Conservation (phyloP, 768 basidiomycete genomes). For the Lyophyllum atratum region DNA sequence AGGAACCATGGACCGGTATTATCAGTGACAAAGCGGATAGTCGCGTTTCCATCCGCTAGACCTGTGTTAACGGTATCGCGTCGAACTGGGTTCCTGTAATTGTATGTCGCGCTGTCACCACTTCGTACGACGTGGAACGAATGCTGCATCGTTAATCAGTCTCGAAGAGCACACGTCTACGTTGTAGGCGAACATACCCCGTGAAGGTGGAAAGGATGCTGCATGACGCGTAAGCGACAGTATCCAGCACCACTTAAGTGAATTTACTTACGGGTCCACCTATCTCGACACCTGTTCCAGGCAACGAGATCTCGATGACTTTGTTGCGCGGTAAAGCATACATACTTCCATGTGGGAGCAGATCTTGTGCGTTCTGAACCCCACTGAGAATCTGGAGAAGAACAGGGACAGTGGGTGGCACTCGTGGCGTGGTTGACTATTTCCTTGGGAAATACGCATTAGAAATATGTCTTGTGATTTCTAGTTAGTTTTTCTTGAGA, state of each 20-base stretch:
- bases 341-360: constrained; percentile 38
- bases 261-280: constrained; percentile 35
- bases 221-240: background rate
- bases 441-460: too few species aligned
- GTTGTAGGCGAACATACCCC: constrained; percentile 30
- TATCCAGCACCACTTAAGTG: background rate
- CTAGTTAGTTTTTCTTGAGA: too few species aligned
- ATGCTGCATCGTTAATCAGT: constrained; percentile 30
- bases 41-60: constrained; percentile 30
- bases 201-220: constrained; percentile 53
- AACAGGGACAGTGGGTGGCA: constrained; percentile 41
- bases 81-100: too few species aligned
- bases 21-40: constrained; percentile 62
- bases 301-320: constrained; percentile 44
- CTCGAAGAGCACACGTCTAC: background rate
- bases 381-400: constrained; percentile 49
- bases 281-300: constrained; percentile 20
- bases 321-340: constrained; percentile 41
- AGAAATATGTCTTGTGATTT: too few species aligned
- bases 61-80: too few species aligned
- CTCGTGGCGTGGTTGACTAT: too few species aligned
- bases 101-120: constrained; percentile 24
- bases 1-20: constrained; percentile 30
- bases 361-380: constrained; percentile 29
- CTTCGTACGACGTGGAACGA: constrained; percentile 43